phyloP scores from a whole-genome alignment of 495 filamentous ascomycete genomes.

The Rostrohypoxylon terebratum region DNA sequence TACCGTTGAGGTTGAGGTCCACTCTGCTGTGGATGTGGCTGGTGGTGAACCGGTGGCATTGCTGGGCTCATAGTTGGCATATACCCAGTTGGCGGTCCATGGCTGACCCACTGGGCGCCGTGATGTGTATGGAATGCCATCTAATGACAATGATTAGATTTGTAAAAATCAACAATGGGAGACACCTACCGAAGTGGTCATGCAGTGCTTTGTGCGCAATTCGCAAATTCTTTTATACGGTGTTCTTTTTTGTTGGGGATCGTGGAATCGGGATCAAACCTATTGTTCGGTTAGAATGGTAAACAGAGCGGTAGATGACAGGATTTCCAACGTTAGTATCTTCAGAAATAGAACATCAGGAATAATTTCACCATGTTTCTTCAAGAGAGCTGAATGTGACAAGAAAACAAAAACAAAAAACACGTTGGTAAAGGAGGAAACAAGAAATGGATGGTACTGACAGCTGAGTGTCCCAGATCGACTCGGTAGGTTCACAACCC shows the following conservation, averaged over 20 bases:
- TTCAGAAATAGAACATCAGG: not conserved
- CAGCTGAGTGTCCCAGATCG: conserved; percentile 15
- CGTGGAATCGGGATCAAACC: not conserved
- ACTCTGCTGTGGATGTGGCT: conserved; percentile 40
- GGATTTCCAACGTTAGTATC: not conserved
- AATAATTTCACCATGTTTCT: not conserved
- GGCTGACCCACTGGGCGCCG: conserved; percentile 44
- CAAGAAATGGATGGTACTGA: conserved; percentile 16
- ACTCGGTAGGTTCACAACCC: not conserved
- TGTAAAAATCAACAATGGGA: not conserved
- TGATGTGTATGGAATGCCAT: conserved; percentile 50
- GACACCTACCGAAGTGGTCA: conserved; percentile 34
- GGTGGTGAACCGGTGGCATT: conserved; percentile 45
- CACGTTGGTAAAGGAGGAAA: not conserved
- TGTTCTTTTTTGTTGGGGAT: not conserved
- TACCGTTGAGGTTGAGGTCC: conserved; percentile 39
- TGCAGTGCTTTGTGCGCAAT: conserved; percentile 23
- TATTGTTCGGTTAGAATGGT: conserved; percentile 8
- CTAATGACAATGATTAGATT: conserved; percentile 39
- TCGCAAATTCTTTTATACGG: not conserved
- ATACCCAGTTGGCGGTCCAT: conserved; percentile 41
- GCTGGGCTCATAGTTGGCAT: conserved; percentile 49
- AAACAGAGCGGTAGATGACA: not conserved
- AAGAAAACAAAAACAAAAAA: not conserved
- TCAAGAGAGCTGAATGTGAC: not conserved